Conservation (phyloP, 257 asterid species). For the Pogostemon cablin region DNA sequence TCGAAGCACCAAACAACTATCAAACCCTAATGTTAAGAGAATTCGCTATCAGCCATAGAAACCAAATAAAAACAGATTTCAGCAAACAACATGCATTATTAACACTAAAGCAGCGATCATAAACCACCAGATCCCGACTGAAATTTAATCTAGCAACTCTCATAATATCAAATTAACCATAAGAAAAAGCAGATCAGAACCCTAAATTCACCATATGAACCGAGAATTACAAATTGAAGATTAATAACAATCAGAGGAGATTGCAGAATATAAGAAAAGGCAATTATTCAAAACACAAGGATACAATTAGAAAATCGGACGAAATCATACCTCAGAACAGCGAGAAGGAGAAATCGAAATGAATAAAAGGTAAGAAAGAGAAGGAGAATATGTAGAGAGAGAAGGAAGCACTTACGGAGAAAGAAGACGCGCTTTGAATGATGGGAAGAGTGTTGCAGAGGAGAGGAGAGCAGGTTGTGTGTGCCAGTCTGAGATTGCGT, state of each 20-base stretch:
- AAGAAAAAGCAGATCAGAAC: not conserved
- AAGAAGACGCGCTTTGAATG: slow-evolving; percentile 44
- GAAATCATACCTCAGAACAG: slow-evolving; percentile 32
- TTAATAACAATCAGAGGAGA: not conserved
- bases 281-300: not conserved
- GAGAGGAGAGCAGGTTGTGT: slow-evolving; percentile 43
- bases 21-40: slow-evolving; percentile 24
- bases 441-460: slow-evolving; percentile 48
- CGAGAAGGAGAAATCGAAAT: slow-evolving; percentile 1
- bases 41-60: not conserved
- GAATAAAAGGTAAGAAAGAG: not conserved
- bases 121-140: not conserved
- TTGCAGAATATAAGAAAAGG: not conserved
- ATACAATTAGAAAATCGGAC: slow-evolving; percentile 1
- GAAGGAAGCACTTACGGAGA: slow-evolving; percentile 38
- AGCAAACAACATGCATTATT: slow-evolving; percentile 7
- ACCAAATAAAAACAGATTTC: not conserved
- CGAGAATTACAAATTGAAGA: not conserved
- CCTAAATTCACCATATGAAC: slow-evolving; percentile 26
- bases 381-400: slow-evolving; percentile 23
- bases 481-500: slow-evolving; percentile 46
- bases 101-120: not conserved
- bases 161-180: not conserved
- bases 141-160: not conserved
- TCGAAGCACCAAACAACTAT: slow-evolving; percentile 21